A percentile compares a stretch with the other conserved stretches of the same genome.
Conservation (phyloP, 2,329 filamentous ascomycete genomes). For the Sclerotinia trifoliorum region DNA sequence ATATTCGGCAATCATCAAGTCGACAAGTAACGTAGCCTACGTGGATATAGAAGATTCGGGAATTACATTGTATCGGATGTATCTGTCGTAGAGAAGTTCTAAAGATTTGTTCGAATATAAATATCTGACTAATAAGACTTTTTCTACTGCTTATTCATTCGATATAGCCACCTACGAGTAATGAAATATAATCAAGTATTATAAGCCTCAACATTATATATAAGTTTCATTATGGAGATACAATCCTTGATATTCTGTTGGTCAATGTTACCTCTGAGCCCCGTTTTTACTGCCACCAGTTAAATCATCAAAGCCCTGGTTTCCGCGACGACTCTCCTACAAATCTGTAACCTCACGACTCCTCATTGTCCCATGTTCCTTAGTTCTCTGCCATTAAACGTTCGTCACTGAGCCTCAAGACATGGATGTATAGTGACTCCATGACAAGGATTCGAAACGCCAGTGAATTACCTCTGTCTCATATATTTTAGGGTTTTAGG, state of each 20-base stretch:
- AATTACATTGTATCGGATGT: not conserved
- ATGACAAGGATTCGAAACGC: slow-evolving; percentile 17
- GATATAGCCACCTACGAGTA: not conserved
- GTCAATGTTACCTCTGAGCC: not conserved
- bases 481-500: not conserved
- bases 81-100: too few species aligned
- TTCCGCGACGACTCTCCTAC: slow-evolving; percentile 19
- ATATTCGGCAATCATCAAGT: not conserved
- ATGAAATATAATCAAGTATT: not conserved
- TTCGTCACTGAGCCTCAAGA: not conserved
- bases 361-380: not conserved
- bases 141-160: too few species aligned
- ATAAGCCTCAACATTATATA: not conserved
- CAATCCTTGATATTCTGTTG: not conserved
- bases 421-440: not conserved
- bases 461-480: slow-evolving; percentile 10
- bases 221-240: not conserved
- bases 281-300: not conserved
- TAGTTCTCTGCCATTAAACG: slow-evolving; percentile 41
- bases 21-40: not conserved
- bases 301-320: slow-evolving; percentile 18
- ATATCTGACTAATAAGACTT: not conserved
- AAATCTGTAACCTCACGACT: slow-evolving; percentile 17
- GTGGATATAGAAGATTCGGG: not conserved
- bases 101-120: not conserved